phyloP scores from a whole-genome alignment of 2,329 filamentous ascomycete genomes.

The Akanthomyces dipterigenus region DNA sequence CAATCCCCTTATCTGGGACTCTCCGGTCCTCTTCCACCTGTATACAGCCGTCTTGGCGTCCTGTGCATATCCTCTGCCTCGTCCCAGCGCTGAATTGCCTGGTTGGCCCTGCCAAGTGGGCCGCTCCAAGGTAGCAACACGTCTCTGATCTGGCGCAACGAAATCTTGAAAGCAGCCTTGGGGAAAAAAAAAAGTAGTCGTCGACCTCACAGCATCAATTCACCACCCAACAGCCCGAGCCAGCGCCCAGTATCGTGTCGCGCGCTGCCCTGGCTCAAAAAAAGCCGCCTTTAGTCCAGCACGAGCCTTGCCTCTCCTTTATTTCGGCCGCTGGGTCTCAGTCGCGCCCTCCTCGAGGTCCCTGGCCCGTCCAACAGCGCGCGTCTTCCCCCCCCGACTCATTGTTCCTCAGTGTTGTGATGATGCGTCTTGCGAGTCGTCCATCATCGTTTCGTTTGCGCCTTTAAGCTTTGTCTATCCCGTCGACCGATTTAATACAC shows the following conservation, averaged over 20 bases:
- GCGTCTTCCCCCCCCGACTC: background rate
- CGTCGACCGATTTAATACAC: slow-evolving; percentile 3
- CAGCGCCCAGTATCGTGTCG: background rate
- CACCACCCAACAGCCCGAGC: background rate
- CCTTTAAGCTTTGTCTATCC: background rate
- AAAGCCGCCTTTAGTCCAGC: background rate
- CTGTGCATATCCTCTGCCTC: background rate
- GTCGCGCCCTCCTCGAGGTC: background rate
- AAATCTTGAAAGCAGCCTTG: slow-evolving; percentile 10
- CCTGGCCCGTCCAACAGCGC: slow-evolving; percentile 9
- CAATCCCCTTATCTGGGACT: background rate
- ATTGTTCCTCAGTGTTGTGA: background rate
- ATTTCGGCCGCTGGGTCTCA: background rate
- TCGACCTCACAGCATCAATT: slow-evolving; percentile 10
- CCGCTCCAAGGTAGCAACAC: slow-evolving; percentile 11
- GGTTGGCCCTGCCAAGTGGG: slow-evolving; percentile 11
- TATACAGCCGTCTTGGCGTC: background rate
- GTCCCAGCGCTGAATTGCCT: background rate
- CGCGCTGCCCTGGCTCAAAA: background rate
- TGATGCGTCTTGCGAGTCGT: slow-evolving; percentile 5
- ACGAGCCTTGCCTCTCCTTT: background rate
- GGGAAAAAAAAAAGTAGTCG: slow-evolving; percentile 10
- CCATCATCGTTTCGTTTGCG: slow-evolving; percentile 1
- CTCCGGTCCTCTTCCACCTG: background rate
- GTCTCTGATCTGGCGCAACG: slow-evolving; percentile 12